phyloP scores from a whole-genome alignment of 495 filamentous ascomycete genomes.

The Penicillium egyptiacum region DNA sequence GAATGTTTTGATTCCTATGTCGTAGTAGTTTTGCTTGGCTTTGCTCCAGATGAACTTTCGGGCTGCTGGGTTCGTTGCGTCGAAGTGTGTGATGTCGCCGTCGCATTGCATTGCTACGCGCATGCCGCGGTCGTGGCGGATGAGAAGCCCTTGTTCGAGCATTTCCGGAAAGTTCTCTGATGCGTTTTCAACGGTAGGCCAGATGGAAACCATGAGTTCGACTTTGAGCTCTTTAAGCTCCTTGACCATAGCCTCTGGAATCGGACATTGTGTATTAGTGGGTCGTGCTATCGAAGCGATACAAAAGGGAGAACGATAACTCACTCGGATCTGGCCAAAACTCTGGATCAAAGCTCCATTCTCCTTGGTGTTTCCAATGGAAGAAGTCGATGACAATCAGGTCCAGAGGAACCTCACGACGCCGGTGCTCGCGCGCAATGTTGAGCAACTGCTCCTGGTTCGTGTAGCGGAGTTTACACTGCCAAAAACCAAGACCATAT shows the following conservation, averaged over 20 bases:
- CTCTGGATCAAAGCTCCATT: slow-evolving; percentile 57
- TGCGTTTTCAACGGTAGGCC: slow-evolving; percentile 55
- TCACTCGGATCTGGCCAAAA: slow-evolving; percentile 58
- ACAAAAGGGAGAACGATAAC: slow-evolving; percentile 2
- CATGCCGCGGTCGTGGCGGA: slow-evolving; percentile 54
- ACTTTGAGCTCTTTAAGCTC: slow-evolving; percentile 53
- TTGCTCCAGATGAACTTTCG: slow-evolving; percentile 55
- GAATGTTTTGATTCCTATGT: slow-evolving; percentile 57
- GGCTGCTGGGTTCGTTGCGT: slow-evolving; percentile 55
- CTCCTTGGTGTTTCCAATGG: slow-evolving; percentile 60
- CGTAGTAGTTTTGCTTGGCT: slow-evolving; percentile 55
- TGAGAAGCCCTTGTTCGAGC: slow-evolving; percentile 52
- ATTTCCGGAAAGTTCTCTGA: slow-evolving; percentile 56
- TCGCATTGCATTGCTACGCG: slow-evolving; percentile 52
- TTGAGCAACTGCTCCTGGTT: slow-evolving; percentile 57
- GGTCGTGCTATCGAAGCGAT: not conserved
- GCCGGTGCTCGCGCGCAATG: slow-evolving; percentile 54
- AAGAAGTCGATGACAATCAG: slow-evolving; percentile 63
- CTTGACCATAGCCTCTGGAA: slow-evolving; percentile 51
- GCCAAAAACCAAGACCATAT: slow-evolving; percentile 63
- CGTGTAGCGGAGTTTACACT: slow-evolving; percentile 60
- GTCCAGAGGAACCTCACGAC: slow-evolving; percentile 51
- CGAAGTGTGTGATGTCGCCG: slow-evolving; percentile 55
- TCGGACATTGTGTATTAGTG: slow-evolving; percentile 9
- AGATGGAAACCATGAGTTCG: slow-evolving; percentile 61